Conservation (phyloP, 306 rosid genomes). For the Ceratonia siliqua region DNA sequence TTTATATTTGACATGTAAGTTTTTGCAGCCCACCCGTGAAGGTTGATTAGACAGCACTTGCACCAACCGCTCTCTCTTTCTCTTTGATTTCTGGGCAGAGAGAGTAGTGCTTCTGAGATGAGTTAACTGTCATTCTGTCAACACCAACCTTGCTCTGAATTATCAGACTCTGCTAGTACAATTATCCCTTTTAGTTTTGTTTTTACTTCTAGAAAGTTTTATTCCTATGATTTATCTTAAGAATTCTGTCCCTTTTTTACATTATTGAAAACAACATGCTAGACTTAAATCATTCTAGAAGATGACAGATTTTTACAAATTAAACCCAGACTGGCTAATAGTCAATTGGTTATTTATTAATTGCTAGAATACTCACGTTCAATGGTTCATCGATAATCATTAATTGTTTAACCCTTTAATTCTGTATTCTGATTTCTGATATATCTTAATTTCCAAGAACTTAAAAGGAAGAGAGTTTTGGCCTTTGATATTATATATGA, state of each 20-base stretch:
- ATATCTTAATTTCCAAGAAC: neutral
- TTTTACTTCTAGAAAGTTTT: too few relatives aligned
- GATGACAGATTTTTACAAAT: neutral
- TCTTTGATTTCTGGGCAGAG: neutral
- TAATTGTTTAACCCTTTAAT: too few relatives aligned
- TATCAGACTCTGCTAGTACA: too few relatives aligned
- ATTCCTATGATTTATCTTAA: too few relatives aligned
- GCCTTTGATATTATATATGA: neutral
- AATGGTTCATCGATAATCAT: too few relatives aligned
- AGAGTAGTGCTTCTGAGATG: neutral
- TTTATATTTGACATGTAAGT: neutral
- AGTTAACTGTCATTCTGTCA: neutral
- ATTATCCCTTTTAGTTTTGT: too few relatives aligned
- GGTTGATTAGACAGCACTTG: conserved; percentile 33
- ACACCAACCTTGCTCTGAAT: too few relatives aligned
- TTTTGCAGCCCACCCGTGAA: conserved; percentile 16
- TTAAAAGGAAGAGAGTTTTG: neutral
- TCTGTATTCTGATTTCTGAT: neutral
- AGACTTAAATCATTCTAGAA: neutral
- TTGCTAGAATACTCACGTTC: neutral
- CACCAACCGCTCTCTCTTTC: neutral
- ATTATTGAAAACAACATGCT: neutral
- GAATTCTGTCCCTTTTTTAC: too few relatives aligned
- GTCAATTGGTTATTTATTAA: neutral
- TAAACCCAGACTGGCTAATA: neutral